Conservation (phyloP, 257 asterid genomes). For the Solanum bukasovii region DNA sequence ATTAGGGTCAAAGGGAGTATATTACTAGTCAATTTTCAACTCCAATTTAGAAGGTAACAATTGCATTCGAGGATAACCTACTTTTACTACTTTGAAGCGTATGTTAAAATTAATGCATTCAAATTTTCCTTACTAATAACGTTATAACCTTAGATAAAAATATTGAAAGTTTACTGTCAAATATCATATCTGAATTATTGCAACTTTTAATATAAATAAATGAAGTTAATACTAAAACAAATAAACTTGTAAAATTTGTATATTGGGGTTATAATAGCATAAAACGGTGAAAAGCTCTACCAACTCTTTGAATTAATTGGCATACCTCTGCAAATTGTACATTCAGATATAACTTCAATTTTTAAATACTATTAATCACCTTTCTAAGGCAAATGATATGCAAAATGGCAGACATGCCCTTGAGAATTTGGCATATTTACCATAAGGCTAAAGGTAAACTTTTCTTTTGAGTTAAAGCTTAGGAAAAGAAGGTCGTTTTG, state of each 20-base stretch:
- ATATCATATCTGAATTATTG: not conserved
- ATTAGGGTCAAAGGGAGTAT: no score
- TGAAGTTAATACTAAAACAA: not conserved
- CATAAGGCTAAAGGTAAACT: not conserved
- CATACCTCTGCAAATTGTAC: not conserved
- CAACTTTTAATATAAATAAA: not conserved
- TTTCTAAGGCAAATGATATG: not conserved
- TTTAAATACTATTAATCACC: not conserved
- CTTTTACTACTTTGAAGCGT: not conserved
- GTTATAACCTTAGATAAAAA: no score
- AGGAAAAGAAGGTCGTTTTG: not conserved
- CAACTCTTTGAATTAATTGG: not conserved
- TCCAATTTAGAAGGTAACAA: not conserved
- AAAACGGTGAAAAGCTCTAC: not conserved
- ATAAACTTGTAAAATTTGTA: not conserved
- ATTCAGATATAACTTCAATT: not conserved
- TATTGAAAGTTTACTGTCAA: not conserved
- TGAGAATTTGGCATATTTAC: not conserved
- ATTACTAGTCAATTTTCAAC: not conserved
- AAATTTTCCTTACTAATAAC: not conserved
- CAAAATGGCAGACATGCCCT: not conserved
- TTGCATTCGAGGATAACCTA: not conserved
- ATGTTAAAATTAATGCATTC: not conserved
- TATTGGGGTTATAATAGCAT: not conserved
- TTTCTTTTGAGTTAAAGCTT: slow-evolving; percentile 14